Evolutionary conservation across 2,329 filamentous ascomycete genomes (phyloP).

Genomic region (Xylaria sp.): DNA sequence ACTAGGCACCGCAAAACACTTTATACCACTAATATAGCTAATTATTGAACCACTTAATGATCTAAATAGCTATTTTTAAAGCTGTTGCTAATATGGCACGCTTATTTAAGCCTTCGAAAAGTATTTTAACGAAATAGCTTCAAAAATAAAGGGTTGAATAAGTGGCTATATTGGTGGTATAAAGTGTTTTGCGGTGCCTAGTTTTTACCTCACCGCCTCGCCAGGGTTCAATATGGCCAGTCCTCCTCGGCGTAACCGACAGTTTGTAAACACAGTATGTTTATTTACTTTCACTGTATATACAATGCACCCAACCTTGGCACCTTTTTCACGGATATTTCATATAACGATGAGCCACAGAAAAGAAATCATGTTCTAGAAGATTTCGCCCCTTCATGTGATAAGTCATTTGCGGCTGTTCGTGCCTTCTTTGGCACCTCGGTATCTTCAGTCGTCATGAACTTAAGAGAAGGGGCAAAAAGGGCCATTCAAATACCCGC

Average conservation of each 20-base stretch:
- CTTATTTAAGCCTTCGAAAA: too few relatives aligned
- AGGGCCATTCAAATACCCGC: background rate
- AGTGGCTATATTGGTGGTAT: too few relatives aligned
- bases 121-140: too few relatives aligned
- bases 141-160: too few relatives aligned
- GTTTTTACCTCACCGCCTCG: too few relatives aligned
- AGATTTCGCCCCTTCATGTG: background rate
- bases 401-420: background rate
- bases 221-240: too few relatives aligned
- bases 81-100: too few relatives aligned
- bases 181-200: too few relatives aligned
- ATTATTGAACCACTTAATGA: too few relatives aligned
- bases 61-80: too few relatives aligned
- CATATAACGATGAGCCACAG: background rate
- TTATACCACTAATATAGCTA: too few relatives aligned
- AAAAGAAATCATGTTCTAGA: constrained; percentile 12
- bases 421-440: background rate
- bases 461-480: background rate
- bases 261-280: background rate
- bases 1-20: too few relatives aligned
- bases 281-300: background rate
- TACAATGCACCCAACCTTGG: background rate
- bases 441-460: background rate
- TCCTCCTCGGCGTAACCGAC: constrained; percentile 24
- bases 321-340: background rate